Evolutionary conservation across 106 monocot species (phyloP), one percentile per base, ranked within the genome.

Genomic region (Allium cepa): DNA sequence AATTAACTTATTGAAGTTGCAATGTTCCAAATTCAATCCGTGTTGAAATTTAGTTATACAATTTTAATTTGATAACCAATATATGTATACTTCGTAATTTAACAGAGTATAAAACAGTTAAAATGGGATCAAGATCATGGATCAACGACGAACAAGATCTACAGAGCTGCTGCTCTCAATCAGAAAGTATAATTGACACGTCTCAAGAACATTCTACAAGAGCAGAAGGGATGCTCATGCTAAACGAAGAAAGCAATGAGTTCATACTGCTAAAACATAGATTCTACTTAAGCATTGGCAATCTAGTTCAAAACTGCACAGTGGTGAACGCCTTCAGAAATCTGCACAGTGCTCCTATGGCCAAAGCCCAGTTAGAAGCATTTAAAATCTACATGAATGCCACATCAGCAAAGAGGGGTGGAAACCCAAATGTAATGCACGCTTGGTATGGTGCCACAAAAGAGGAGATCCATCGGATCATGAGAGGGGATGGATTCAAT

Each of bases 391-490:
- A 57, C 22, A 26, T 55, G 69, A 68, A 60, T 62, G 81, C 81
- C 22, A 72, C 69, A 62, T 55, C 27, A 7, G 64, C 76, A 58
- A 77, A 77, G 69, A 49, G 77, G 9, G 76, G 50, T 7, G 81
- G 81, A 1, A 56, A 77, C 57, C 49, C 76, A 7, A 81, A 81
- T 70, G 57, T 69, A 46, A 68, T 26, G 46, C 51, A 64, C 46
- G 76, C 63, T 11, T 81, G 81, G 81, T 77, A 64, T 58, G 77
- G 69, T 5, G 15, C 72, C 7, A 69, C 73, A 11, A 50, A 50
- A 11, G 72, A 77, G n/a, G 76, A 67, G 50, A 17, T 73, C 36
- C 59, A 8, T 69, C 49, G 45, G 49, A 77, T 81, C 61, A 36
- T 73, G 63, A 63, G 15, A 4, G 49, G 59, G 28, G 52, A 73